A percentile compares a stretch with the other conserved stretches of the same genome.
Evolutionary conservation across 768 basidiomycete genomes (phyloP).

Genomic region (Phylloporus sp.): DNA sequence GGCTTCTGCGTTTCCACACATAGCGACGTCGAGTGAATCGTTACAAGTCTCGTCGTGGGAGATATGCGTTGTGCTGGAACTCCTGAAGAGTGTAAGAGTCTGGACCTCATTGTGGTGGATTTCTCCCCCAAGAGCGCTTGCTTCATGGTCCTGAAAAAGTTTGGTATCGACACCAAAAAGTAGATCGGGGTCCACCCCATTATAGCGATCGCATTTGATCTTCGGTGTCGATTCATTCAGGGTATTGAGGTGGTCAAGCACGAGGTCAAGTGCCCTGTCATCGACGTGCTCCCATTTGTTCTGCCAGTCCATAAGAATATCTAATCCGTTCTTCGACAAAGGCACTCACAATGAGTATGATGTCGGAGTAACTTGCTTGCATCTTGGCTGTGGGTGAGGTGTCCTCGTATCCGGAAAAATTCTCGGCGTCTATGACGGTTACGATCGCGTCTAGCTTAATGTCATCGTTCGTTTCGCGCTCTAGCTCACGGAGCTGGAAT

Average conservation of each 20-base stretch:
- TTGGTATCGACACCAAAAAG: constrained; percentile 91
- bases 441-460: constrained; percentile 86
- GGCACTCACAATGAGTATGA: constrained; percentile 70
- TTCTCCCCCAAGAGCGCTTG: constrained; percentile 14
- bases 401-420: constrained; percentile 91
- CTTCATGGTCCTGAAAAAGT: constrained; percentile 44
- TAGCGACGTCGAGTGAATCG: neutral
- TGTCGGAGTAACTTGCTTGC: constrained; percentile 93
- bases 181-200: constrained; percentile 69
- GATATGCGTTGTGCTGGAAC: constrained; percentile 25
- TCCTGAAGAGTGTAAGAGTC: constrained; percentile 59
- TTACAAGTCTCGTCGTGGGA: constrained; percentile 8
- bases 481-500: constrained; percentile 89
- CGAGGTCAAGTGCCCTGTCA: constrained; percentile 72
- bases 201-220: constrained; percentile 57
- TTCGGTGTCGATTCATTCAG: constrained; percentile 90
- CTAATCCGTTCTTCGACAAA: neutral
- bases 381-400: constrained; percentile 87
- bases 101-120: constrained; percentile 82
- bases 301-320: constrained; percentile 31
- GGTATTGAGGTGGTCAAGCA: constrained; percentile 83
- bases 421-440: constrained; percentile 88
- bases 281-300: constrained; percentile 90
- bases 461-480: constrained; percentile 67
- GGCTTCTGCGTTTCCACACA: neutral